Conservation (phyloP, 768 basidiomycete species). For the Boletus sp. region DNA sequence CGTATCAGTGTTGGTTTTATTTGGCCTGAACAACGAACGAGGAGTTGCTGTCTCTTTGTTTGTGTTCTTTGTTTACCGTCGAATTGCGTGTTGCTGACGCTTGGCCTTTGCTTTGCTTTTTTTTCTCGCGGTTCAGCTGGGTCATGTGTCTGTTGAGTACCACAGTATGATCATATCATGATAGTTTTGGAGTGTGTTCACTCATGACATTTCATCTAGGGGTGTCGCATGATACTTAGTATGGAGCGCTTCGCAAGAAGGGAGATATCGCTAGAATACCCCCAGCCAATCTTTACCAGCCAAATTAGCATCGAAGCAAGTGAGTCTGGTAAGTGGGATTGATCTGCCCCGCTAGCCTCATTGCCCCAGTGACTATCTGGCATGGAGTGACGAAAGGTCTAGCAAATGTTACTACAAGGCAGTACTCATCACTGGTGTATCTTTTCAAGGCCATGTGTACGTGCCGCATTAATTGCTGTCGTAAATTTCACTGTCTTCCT, state of each 20-base stretch:
- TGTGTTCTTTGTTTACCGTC: neutral
- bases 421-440: too few relatives aligned
- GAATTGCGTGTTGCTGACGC: conserved; percentile 1
- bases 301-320: neutral
- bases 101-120: neutral
- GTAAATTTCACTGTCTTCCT: neutral
- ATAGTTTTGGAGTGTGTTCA: neutral
- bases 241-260: conserved; percentile 18
- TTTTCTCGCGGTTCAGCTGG: conserved; percentile 11
- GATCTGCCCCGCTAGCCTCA: too few relatives aligned
- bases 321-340: neutral
- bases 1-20: neutral
- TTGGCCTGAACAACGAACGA: neutral
- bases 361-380: neutral
- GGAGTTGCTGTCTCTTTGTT: conserved; percentile 1
- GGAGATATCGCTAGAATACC: neutral
- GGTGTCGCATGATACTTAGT: conserved; percentile 24
- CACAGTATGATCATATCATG: conserved; percentile 6
- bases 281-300: conserved; percentile 10
- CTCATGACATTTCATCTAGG: conserved; percentile 10
- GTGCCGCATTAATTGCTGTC: too few relatives aligned
- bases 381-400: too few relatives aligned
- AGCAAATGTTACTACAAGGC: neutral
- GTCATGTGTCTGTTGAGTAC: conserved; percentile 5
- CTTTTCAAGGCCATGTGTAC: neutral